Conservation (phyloP, 2,329 filamentous ascomycete genomes). For the Stagonosporopsis vannaccii region DNA sequence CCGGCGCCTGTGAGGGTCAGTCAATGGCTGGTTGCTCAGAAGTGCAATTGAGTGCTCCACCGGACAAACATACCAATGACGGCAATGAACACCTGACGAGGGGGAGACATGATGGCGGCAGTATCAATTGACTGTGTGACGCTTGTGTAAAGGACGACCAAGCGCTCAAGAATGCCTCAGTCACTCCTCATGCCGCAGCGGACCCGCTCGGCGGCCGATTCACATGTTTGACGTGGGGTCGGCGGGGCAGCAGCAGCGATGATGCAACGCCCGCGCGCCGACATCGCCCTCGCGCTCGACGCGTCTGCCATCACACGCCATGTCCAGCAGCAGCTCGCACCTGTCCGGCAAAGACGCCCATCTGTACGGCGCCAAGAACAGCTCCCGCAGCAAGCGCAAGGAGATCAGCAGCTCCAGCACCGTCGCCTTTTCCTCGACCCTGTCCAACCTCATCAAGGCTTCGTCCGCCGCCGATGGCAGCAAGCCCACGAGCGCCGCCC, state of each 20-base stretch:
- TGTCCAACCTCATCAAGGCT: constrained; percentile 76
- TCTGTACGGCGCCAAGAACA: constrained; percentile 79
- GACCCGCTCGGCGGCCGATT: constrained; percentile 14
- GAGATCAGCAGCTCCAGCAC: constrained; percentile 73
- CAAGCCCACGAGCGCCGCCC: constrained; percentile 54
- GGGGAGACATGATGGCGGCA: constrained; percentile 48
- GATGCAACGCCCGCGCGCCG: constrained; percentile 32
- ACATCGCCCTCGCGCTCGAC: constrained; percentile 30
- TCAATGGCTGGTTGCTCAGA: background rate
- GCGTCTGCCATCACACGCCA: constrained; percentile 2
- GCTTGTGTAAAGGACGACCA: constrained; percentile 8
- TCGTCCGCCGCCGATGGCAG: constrained; percentile 52
- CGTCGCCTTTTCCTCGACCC: constrained; percentile 86
- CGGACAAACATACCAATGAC: constrained; percentile 50
- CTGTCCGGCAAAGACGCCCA: constrained; percentile 63
- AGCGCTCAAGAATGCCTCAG: background rate
- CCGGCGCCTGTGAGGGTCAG: constrained; percentile 71
- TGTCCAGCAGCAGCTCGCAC: constrained; percentile 14
- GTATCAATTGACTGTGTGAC: constrained; percentile 17
- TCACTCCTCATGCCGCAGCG: constrained; percentile 1
- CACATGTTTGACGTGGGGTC: constrained; percentile 17
- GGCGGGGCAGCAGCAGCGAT: constrained; percentile 10
- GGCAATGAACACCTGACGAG: constrained; percentile 56
- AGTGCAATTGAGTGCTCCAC: background rate
- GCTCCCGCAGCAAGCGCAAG: constrained; percentile 62